Base-by-base conservation (phyloP, 257 asterid species). In the Fraxinus quadrangulata region DNA sequence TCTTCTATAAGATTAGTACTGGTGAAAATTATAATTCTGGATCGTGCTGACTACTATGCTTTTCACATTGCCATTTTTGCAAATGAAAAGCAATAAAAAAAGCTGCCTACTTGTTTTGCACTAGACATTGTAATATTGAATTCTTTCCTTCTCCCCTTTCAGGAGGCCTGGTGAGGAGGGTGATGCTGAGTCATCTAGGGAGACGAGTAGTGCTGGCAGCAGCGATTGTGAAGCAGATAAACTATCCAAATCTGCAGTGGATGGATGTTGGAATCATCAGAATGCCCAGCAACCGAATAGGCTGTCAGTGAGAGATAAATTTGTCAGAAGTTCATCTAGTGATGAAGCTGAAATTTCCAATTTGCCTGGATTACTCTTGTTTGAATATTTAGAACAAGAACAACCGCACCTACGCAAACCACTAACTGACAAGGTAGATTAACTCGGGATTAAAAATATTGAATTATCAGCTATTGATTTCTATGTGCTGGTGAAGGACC, bases 401-500 rank as follows among this genome's bases (percentile, higher is more conserved):
- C 90, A 54, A 75, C 98, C 97, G 6, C 83, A 83, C 78, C 67
- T 75, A 67, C 97, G 97, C 63, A 83, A 85, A 83, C 92, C 98
- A 66, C 79, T 94, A 30, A 23, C 83, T 73, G 91, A 91, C 76
- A 88, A 88, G 96, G 98, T 92, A 84, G 26, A 63, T 9, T 1
- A 17, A 36, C 14, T 45, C 24, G 78, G 63, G 72, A 76, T 73
- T 75, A 16, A 42, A 26, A 76, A 56, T n/a, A 33, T 69, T 67
- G 40, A 61, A 76, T 33, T 51, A 6, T 59, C 42, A 34, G 47
- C 16, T 51, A 61, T 67, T 78, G 71, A 37, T 51, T 77, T 73
- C 37, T 65, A 16, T 30, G 54, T 68, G 80, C 80, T 82, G 23
- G 75, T 26, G 70, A 76, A 33, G 76, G 76, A 40, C 36, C 67